These are phyloP conservation scores for Xylaria sp. DNA, from an alignment of 2,329 filamentous ascomycete genomes.

Conservation along the genomic window DNA sequence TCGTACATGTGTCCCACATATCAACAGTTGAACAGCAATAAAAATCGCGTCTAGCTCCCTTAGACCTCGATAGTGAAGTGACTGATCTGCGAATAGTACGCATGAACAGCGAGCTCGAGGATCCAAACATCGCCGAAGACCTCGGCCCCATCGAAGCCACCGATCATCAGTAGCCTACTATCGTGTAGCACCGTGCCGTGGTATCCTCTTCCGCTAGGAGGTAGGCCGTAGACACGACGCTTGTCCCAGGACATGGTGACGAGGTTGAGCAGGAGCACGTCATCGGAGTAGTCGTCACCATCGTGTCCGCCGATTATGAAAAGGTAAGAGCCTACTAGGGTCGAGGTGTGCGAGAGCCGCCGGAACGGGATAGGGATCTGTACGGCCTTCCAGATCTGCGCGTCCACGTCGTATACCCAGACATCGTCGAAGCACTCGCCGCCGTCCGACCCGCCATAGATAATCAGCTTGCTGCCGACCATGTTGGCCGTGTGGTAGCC, in stretches of 20 bases:
- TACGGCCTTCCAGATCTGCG: slow-evolving; percentile 67
- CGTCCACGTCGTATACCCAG: slow-evolving; percentile 77
- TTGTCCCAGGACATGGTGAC: slow-evolving; percentile 80
- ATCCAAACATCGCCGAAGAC: slow-evolving; percentile 76
- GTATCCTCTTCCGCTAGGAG: slow-evolving; percentile 72
- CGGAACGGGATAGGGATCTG: slow-evolving; percentile 69
- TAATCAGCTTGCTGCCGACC: slow-evolving; percentile 76
- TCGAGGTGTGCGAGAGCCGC: slow-evolving; percentile 74
- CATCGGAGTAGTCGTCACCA: slow-evolving; percentile 74
- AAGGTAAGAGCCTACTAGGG: slow-evolving; percentile 74
- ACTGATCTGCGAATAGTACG: slow-evolving; percentile 78
- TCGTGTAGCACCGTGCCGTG: slow-evolving; percentile 74
- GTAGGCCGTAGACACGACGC: slow-evolving; percentile 70
- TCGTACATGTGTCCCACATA: slow-evolving; percentile 24
- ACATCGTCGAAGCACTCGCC: slow-evolving; percentile 78
- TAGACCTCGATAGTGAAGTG: slow-evolving; percentile 76
- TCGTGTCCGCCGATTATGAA: slow-evolving; percentile 78
- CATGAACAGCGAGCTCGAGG: slow-evolving; percentile 74
- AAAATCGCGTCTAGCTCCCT: background rate
- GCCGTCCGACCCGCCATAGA: slow-evolving; percentile 76
- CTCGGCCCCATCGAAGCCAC: slow-evolving; percentile 74
- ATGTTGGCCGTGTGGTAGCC: slow-evolving; percentile 80
- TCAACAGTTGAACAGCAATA: background rate
- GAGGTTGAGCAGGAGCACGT: slow-evolving; percentile 74
- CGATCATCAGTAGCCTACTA: slow-evolving; percentile 70